Evolutionary conservation across 2,329 filamentous ascomycete species (phyloP).

Genomic region (Sarocladium oryzae): DNA sequence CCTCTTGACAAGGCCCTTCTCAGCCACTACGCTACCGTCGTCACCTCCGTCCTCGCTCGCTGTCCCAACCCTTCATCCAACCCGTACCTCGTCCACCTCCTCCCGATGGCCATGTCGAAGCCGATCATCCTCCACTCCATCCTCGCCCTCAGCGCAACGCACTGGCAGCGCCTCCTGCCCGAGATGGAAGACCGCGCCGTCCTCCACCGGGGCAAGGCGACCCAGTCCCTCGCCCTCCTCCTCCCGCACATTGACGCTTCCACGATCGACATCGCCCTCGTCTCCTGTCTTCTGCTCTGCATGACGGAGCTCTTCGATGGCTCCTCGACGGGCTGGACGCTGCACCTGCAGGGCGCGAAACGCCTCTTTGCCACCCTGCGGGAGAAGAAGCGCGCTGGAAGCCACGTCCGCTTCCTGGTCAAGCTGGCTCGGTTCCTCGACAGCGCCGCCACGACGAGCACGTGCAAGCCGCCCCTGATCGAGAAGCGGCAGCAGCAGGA

Average conservation of each 20-base stretch:
- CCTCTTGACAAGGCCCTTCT: constrained; percentile 25
- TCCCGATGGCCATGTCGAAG: constrained; percentile 26
- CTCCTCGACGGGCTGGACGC: constrained; percentile 33
- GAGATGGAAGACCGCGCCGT: constrained; percentile 22
- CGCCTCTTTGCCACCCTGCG: constrained; percentile 25
- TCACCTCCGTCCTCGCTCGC: constrained; percentile 26
- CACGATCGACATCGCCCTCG: constrained; percentile 28
- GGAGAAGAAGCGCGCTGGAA: constrained; percentile 19
- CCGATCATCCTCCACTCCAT: constrained; percentile 27
- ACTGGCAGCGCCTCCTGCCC: constrained; percentile 28
- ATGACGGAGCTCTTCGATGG: constrained; percentile 37
- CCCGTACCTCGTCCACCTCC: constrained; percentile 24
- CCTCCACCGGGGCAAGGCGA: constrained; percentile 25
- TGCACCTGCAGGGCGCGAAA: constrained; percentile 35
- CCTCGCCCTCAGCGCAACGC: constrained; percentile 28
- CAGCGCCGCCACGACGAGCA: constrained; percentile 26
- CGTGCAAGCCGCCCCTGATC: constrained; percentile 27
- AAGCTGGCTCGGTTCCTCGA: constrained; percentile 26
- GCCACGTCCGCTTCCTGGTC: constrained; percentile 30
- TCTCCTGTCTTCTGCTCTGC: constrained; percentile 32
- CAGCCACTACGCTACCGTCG: constrained; percentile 28
- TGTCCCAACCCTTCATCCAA: constrained; percentile 23
- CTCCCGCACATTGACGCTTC: constrained; percentile 26
- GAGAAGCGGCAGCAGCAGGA: constrained; percentile 21
- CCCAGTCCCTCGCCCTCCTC: constrained; percentile 22